These are phyloP conservation scores for Acacia concinna DNA, from an alignment of 331 rosid species.

Conservation along the genomic window DNA sequence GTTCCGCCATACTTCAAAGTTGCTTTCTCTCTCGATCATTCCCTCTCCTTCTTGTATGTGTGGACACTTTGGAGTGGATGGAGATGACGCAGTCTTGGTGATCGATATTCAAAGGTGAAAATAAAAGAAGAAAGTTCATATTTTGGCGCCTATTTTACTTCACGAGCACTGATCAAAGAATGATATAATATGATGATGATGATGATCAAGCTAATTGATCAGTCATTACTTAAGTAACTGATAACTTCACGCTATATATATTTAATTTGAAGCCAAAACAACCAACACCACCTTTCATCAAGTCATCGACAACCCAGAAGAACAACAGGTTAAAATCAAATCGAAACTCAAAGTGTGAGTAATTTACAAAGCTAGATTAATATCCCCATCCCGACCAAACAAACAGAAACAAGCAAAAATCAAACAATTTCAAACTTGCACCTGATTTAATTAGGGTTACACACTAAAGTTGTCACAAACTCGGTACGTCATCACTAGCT, in stretches of 20 bases:
- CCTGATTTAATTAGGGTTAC: conserved; percentile 20
- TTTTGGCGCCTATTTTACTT: neutral
- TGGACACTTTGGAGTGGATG: neutral
- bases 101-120: neutral
- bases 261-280: conserved; percentile 10
- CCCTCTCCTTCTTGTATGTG: conserved; percentile 9
- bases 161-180: neutral
- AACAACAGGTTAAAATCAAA: conserved; percentile 15
- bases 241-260: neutral
- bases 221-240: neutral
- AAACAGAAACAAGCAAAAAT: neutral
- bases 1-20: conserved; percentile 33
- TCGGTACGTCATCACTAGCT: neutral
- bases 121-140: neutral
- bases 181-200: neutral
- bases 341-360: conserved; percentile 1
- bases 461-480: conserved; percentile 23
- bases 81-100: conserved; percentile 1
- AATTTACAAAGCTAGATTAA: conserved; percentile 1
- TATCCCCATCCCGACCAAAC: neutral
- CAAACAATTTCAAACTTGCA: neutral
- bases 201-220: neutral
- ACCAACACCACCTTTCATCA: neutral
- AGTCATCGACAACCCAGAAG: neutral
- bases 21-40: conserved; percentile 21